A percentile compares a stretch with the other conserved stretches of the same genome.
Evolutionary conservation across 257 asterid species (phyloP).

Genomic region (Nyctanthes arbortristis): DNA sequence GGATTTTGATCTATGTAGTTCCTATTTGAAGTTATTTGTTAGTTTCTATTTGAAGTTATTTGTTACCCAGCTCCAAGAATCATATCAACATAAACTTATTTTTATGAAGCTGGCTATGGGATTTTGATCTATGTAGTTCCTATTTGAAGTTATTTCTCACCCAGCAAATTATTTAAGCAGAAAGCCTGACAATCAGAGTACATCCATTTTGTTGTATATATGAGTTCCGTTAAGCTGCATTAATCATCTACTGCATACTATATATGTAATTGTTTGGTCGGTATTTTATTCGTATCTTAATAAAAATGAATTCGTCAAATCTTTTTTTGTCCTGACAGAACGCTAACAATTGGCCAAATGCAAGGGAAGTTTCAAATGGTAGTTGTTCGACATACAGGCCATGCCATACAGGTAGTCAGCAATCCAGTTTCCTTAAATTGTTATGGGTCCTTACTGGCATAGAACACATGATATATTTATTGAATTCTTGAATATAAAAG

Average conservation of each 20-base stretch:
- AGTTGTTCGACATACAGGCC: constrained; percentile 74
- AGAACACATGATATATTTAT: constrained; percentile 15
- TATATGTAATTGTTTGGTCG: neutral
- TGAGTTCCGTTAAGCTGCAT: neutral
- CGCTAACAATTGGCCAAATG: constrained; percentile 96
- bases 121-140: neutral
- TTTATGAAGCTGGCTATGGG: too few species aligned
- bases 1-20: neutral
- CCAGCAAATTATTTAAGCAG: neutral
- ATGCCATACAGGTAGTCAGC: constrained; percentile 97
- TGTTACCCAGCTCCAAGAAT: too few species aligned
- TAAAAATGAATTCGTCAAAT: neutral
- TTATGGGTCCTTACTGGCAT: neutral
- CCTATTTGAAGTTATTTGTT: neutral
- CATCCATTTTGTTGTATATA: neutral
- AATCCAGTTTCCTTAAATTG: constrained; percentile 1
- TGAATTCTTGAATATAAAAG: constrained; percentile 41
- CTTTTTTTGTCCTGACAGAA: constrained; percentile 26
- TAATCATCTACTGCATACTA: neutral
- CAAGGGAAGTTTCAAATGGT: constrained; percentile 99
- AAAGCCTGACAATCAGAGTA: neutral
- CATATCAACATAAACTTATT: neutral
- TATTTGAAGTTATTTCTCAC: neutral
- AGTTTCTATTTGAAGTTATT: too few species aligned
- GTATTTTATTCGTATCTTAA: neutral